These are phyloP conservation scores for Hyphochytrium catenoides DNA, from an alignment of 352 stramenopile genomes.

Conservation along the genomic window DNA sequence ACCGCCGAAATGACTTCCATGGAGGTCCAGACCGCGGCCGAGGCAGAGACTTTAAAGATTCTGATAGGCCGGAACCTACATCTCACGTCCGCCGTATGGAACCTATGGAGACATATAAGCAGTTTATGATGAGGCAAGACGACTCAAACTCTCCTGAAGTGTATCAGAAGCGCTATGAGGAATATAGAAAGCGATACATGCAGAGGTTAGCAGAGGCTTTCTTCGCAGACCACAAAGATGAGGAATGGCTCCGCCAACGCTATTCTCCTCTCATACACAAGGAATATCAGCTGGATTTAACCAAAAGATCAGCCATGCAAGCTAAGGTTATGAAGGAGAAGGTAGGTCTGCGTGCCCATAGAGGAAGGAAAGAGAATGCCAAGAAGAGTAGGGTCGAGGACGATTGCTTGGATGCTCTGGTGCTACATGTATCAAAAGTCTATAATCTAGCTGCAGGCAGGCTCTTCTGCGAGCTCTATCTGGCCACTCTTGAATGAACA, in stretches of 20 bases:
- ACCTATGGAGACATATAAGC: slow-evolving; percentile 51
- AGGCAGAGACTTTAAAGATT: no score
- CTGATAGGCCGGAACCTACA: no score
- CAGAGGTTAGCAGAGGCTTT: slow-evolving; percentile 47
- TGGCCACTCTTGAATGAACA: no score
- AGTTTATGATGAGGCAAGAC: slow-evolving; percentile 63
- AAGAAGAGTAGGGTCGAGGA: slow-evolving; percentile 38
- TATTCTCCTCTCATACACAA: slow-evolving; percentile 46
- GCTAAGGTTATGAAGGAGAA: no score
- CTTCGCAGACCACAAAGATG: slow-evolving; percentile 50
- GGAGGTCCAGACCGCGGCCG: no score
- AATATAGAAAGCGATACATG: slow-evolving; percentile 65
- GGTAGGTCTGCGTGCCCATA: no score
- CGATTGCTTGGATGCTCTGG: no score
- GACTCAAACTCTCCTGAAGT: slow-evolving; percentile 45
- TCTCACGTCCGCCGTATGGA: slow-evolving; percentile 25
- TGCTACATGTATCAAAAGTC: no score
- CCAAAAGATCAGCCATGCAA: no score
- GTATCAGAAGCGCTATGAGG: slow-evolving; percentile 56
- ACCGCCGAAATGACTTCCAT: no score
- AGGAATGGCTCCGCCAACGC: slow-evolving; percentile 59
- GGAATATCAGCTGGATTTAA: slow-evolving; percentile 26
- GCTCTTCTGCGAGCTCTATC: no score
- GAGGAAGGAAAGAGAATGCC: slow-evolving; percentile 30
- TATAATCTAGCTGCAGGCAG: no score